Percentiles rank a stretch among this genome's conserved stretches.
Evolutionary conservation across 768 basidiomycete genomes (phyloP).

Genomic region (Kwoniella dejecticola): DNA sequence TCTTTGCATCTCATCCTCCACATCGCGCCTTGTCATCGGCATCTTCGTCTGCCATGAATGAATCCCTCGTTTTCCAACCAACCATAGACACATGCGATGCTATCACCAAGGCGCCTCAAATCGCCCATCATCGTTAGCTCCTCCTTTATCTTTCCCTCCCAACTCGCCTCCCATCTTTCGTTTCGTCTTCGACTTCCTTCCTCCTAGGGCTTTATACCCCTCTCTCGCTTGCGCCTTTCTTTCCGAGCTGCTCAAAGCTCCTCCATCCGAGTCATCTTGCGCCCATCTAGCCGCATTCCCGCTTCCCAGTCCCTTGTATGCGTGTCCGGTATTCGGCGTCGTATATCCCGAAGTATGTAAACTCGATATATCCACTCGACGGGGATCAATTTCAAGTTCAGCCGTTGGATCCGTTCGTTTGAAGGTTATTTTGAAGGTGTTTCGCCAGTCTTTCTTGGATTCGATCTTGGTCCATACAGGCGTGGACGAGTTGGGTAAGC

Average conservation of each 20-base stretch:
- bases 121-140: conserved; percentile 63
- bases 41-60: too few relatives aligned
- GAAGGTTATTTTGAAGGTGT: conserved; percentile 57
- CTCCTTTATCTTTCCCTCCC: conserved; percentile 73
- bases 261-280: conserved; percentile 23
- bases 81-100: too few relatives aligned
- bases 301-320: conserved; percentile 42
- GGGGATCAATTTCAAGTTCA: conserved; percentile 38
- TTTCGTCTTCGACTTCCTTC: conserved; percentile 76
- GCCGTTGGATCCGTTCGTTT: conserved; percentile 44
- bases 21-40: too few relatives aligned
- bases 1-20: too few relatives aligned
- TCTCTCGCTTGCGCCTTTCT: conserved; percentile 84
- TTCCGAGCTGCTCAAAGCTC: conserved; percentile 62
- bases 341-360: conserved; percentile 38
- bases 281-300: conserved; percentile 43
- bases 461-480: conserved; percentile 87
- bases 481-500: conserved; percentile 41
- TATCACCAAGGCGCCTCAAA: conserved; percentile 52
- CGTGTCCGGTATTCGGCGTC: conserved; percentile 37
- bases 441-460: conserved; percentile 84
- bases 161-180: conserved; percentile 65
- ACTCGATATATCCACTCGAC: conserved; percentile 38
- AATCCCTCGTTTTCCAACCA: too few relatives aligned
- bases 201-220: conserved; percentile 86